A percentile compares a stretch with the other conserved stretches of the same genome.
Evolutionary conservation across 2,329 filamentous ascomycete species (phyloP).

Genomic region (Hypoxylon sp.): DNA sequence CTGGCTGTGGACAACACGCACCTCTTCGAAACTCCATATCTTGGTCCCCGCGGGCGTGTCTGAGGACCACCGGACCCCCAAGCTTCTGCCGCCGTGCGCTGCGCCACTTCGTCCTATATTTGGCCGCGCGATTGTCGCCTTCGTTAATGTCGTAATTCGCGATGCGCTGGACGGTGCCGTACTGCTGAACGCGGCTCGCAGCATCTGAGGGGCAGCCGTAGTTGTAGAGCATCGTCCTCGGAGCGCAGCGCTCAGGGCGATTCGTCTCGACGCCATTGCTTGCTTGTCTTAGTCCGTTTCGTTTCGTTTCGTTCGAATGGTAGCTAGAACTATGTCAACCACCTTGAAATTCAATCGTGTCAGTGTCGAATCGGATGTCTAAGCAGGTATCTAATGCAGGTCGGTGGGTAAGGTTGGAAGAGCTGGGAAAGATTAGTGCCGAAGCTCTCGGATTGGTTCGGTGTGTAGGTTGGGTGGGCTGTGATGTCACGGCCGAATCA

Average conservation of each 20-base stretch:
- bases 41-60: conserved; percentile 40
- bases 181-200: conserved; percentile 16
- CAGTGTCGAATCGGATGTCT: background rate
- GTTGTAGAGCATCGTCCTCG: conserved; percentile 13
- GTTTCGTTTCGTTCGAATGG: too few relatives aligned
- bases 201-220: background rate
- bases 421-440: conserved; percentile 7
- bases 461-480: background rate
- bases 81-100: background rate
- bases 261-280: conserved; percentile 34
- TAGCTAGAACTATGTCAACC: background rate
- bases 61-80: conserved; percentile 42
- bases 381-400: background rate
- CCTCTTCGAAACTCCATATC: conserved; percentile 51
- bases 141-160: background rate
- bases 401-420: background rate
- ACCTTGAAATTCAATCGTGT: background rate
- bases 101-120: conserved; percentile 2
- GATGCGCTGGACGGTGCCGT: background rate
- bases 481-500: conserved; percentile 32
- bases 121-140: background rate
- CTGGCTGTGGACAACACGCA: conserved; percentile 26
- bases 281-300: too few relatives aligned
- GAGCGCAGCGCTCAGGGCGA: conserved; percentile 13
- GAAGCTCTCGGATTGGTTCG: conserved; percentile 22